Evolutionary conservation across 2,329 filamentous ascomycete species (phyloP), one percentile per base, ranked within the genome.

Genomic region (Aspergillus uvarum): DNA sequence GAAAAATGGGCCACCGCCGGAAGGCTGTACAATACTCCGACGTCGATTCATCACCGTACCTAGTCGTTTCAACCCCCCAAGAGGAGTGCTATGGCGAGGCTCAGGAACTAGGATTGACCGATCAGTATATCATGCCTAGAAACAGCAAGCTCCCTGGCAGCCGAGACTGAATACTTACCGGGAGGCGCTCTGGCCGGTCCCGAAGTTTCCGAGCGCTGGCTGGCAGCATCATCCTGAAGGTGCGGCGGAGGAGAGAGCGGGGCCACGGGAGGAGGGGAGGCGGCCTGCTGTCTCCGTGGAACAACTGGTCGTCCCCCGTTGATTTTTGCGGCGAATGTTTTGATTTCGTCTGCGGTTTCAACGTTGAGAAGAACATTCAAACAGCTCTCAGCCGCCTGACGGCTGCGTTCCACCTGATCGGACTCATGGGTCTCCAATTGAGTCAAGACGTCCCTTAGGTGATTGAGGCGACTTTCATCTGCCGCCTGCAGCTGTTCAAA

Each of bases 341-440:
- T 89, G 63, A 99, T 94, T 79, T 99, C 95, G 70, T 89, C 89
- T 19, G 87, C 85, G 0, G 93, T 96, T 73, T 91, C 89, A 47
- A 97, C 87, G 72, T 96, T 95, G 54, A 99, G 82, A 67, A 98
- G 83, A 8, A 88, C 83, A 66, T 91, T 92, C 59, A 99, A 80
- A 26, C 91, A 91, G 62, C 88, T 87, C 73, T 95, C 92, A 26
- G 92, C 88, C 12, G 88, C 87, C 60, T 86, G 81, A 63, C 91
- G 87, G 62, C 84, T 88, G 59, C 89, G 85, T 74, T 96, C 90
- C 16, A 94, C 87, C 67, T 91, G 87, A 72, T 99, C 95, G 29
- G 91, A 86, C 74, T 98, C 94, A 72, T 96, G 89, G 0, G 95
- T 99, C 76, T 96, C 89, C 68, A 94, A 90, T 71, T 97, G 93